A percentile compares a stretch with the other conserved stretches of the same genome.
phyloP scores from a whole-genome alignment of 2,329 filamentous ascomycete species.

The Penicillium sp. region DNA sequence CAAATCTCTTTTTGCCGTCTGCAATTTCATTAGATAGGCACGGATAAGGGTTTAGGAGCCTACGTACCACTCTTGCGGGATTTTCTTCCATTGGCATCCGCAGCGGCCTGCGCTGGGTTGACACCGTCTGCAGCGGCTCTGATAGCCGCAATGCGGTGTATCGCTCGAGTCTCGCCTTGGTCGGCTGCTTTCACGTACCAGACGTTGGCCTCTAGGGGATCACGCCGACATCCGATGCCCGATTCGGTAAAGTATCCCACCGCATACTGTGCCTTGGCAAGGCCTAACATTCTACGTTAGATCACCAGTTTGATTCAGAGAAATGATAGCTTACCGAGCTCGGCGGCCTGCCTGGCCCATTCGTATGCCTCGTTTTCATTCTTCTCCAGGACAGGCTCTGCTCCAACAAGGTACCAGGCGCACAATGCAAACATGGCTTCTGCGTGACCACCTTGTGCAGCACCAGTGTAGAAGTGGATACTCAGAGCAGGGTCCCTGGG shows the following conservation, averaged over 20 bases:
- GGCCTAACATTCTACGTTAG: slow-evolving; percentile 35
- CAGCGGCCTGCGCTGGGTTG: slow-evolving; percentile 36
- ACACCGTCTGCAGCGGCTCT: slow-evolving; percentile 73
- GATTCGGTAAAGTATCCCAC: slow-evolving; percentile 98
- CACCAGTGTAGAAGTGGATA: slow-evolving; percentile 95
- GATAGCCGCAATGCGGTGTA: slow-evolving; percentile 84
- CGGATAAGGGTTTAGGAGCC: no score
- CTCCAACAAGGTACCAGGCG: slow-evolving; percentile 97
- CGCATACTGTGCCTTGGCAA: slow-evolving; percentile 81
- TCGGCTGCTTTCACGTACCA: slow-evolving; percentile 98
- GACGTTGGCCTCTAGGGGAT: slow-evolving; percentile 95
- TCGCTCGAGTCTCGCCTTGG: slow-evolving; percentile 86
- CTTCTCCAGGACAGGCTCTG: slow-evolving; percentile 87
- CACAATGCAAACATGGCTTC: slow-evolving; percentile 97
- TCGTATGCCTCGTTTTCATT: slow-evolving; percentile 96
- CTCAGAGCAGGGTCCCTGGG: slow-evolving; percentile 90
- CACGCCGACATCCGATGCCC: slow-evolving; percentile 93
- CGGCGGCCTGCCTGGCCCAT: slow-evolving; percentile 87
- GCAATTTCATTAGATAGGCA: not conserved
- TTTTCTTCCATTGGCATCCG: slow-evolving; percentile 22
- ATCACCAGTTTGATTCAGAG: not conserved
- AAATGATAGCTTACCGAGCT: slow-evolving; percentile 67
- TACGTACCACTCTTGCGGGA: slow-evolving; percentile 18
- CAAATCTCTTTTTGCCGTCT: slow-evolving; percentile 20
- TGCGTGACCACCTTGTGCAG: slow-evolving; percentile 81